Percentiles rank a stretch among this genome's conserved stretches.
Evolutionary conservation across 257 asterid species (phyloP).

Genomic region (Misopates orontium): DNA sequence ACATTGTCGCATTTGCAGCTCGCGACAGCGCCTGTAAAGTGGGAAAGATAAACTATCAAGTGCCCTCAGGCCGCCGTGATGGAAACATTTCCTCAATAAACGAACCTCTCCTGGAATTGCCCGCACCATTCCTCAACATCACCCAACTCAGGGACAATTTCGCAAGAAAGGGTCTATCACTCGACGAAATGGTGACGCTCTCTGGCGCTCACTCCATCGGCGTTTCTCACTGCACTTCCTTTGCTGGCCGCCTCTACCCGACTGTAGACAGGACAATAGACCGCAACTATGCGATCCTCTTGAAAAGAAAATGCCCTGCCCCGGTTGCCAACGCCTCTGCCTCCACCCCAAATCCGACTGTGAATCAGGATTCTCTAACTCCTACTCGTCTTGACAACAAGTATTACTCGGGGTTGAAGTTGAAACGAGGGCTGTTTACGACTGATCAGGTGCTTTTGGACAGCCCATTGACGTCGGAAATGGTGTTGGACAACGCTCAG

Average conservation of each 20-base stretch:
- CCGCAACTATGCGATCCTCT: slow-evolving; percentile 24
- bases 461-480: slow-evolving; percentile 41
- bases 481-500: slow-evolving; percentile 37
- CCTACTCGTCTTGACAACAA: slow-evolving; percentile 45
- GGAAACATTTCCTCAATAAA: slow-evolving; percentile 38
- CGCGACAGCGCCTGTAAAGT: slow-evolving; percentile 50
- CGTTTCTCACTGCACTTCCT: slow-evolving; percentile 45
- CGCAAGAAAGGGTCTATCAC: slow-evolving; percentile 49
- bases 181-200: slow-evolving; percentile 71
- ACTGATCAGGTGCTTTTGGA: slow-evolving; percentile 47
- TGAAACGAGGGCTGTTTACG: slow-evolving; percentile 37
- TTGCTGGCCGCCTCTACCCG: slow-evolving; percentile 48
- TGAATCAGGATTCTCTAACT: slow-evolving; percentile 35
- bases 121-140: slow-evolving; percentile 53
- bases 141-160: slow-evolving; percentile 40
- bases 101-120: slow-evolving; percentile 44
- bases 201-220: slow-evolving; percentile 71
- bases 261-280: slow-evolving; percentile 44
- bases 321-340: slow-evolving; percentile 27
- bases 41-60: slow-evolving; percentile 43
- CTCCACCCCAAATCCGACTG: slow-evolving; percentile 27
- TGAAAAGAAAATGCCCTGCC: slow-evolving; percentile 51
- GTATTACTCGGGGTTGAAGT: slow-evolving; percentile 43
- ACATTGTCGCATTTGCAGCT: slow-evolving; percentile 66
- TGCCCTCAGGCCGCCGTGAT: slow-evolving; percentile 63